Evolutionary conservation across 1,284 basidiomycete genomes (phyloP).

Genomic region (Microbotryum violaceum): DNA sequence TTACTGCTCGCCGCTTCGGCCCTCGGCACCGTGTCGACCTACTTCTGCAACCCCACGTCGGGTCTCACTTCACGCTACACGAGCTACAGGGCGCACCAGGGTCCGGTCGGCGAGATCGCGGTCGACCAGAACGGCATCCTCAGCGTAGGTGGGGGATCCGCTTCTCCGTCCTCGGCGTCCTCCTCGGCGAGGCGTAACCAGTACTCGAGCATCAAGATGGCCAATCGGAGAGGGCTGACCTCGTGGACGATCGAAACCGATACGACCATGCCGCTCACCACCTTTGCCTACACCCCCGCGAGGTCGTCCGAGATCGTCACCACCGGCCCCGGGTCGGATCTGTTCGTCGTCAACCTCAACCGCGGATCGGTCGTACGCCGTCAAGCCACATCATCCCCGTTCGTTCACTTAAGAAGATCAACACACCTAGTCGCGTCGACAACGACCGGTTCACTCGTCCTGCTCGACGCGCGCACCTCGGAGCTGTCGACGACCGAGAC

Average conservation of each 20-base stretch:
- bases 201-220: slow-evolving; percentile 38
- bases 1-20: slow-evolving; percentile 25
- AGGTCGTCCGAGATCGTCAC: slow-evolving; percentile 27
- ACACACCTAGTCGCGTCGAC: slow-evolving; percentile 30
- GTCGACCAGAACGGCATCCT: slow-evolving; percentile 41
- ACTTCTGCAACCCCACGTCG: slow-evolving; percentile 19
- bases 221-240: slow-evolving; percentile 40
- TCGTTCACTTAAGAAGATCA: slow-evolving; percentile 24
- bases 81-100: slow-evolving; percentile 34
- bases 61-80: slow-evolving; percentile 30
- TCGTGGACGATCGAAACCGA: slow-evolving; percentile 38
- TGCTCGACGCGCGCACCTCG: slow-evolving; percentile 32
- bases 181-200: neutral
- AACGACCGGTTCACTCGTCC: slow-evolving; percentile 24
- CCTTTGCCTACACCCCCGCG: slow-evolving; percentile 27
- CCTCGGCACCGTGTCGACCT: slow-evolving; percentile 19
- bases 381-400: slow-evolving; percentile 17
- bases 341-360: slow-evolving; percentile 21
- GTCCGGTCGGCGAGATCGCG: slow-evolving; percentile 37
- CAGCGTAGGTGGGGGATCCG: slow-evolving; percentile 36
- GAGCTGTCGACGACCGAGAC: slow-evolving; percentile 35
- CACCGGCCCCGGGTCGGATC: slow-evolving; percentile 26
- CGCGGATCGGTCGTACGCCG: slow-evolving; percentile 24
- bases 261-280: slow-evolving; percentile 17
- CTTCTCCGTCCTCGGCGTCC: neutral